Evolutionary conservation across 2,329 filamentous ascomycete genomes (phyloP).

Genomic region (Lasiodiplodia gonubiensis): DNA sequence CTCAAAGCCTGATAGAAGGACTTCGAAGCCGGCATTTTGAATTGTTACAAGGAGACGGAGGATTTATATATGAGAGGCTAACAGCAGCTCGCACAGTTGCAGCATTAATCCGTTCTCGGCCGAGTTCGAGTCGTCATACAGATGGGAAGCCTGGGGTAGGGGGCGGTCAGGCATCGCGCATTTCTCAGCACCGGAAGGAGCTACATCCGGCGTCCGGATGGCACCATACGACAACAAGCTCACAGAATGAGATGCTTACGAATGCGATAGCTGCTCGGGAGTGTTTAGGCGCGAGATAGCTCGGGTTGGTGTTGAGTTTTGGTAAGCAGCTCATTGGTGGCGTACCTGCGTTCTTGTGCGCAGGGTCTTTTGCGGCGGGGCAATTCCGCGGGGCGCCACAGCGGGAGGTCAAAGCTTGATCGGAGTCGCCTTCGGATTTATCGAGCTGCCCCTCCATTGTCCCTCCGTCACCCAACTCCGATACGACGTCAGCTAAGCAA

Average conservation of each 20-base stretch:
- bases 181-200: slow-evolving; percentile 19
- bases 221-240: neutral
- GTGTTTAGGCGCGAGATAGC: neutral
- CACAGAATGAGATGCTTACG: neutral
- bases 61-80: neutral
- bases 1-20: neutral
- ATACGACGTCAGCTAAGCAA: slow-evolving; percentile 22
- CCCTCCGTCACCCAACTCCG: slow-evolving; percentile 7
- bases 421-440: slow-evolving; percentile 23
- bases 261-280: neutral
- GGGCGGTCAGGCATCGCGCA: neutral
- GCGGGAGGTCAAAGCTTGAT: neutral
- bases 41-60: neutral
- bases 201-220: neutral
- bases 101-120: slow-evolving; percentile 8
- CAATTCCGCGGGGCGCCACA: neutral
- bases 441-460: slow-evolving; percentile 12
- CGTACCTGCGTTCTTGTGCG: neutral
- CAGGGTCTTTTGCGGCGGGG: slow-evolving; percentile 3
- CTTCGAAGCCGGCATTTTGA: neutral
- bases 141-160: neutral
- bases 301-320: neutral
- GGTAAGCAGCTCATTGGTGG: neutral
- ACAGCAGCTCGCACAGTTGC: neutral
- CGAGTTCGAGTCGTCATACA: neutral